Percentiles rank a stretch among this genome's conserved stretches.
phyloP scores from a whole-genome alignment of 2,329 filamentous ascomycete species.

The Neurospora sp. region DNA sequence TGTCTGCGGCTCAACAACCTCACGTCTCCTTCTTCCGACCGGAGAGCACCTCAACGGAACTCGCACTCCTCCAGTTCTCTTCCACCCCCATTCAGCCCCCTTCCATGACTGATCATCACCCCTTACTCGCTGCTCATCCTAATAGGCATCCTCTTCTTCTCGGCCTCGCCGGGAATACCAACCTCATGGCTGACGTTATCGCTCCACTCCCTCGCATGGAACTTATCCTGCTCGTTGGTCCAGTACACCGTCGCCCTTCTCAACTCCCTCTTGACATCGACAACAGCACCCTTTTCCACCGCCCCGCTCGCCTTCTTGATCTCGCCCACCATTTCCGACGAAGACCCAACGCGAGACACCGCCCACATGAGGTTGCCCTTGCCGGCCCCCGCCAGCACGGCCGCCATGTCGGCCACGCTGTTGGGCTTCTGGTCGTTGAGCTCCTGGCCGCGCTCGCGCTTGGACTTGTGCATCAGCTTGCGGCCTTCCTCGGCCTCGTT shows the following conservation, averaged over 20 bases:
- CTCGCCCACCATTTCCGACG: neutral
- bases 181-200: constrained; percentile 42
- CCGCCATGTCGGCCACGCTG: constrained; percentile 53
- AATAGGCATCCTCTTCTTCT: constrained; percentile 1
- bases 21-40: neutral
- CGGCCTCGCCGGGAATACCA: constrained; percentile 22
- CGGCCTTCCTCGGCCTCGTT: constrained; percentile 22
- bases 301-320: neutral
- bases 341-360: constrained; percentile 5
- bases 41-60: neutral
- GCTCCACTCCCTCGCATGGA: constrained; percentile 39
- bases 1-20: neutral
- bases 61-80: neutral
- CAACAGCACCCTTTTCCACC: constrained; percentile 2
- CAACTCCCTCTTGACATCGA: constrained; percentile 9
- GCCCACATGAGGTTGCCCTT: constrained; percentile 38
- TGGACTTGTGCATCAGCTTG: constrained; percentile 31
- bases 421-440: constrained; percentile 53
- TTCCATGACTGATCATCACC: neutral
- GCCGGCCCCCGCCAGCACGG: constrained; percentile 41
- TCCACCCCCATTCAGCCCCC: neutral
- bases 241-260: constrained; percentile 38
- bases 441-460: constrained; percentile 36
- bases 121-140: neutral
- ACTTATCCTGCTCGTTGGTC: constrained; percentile 36